A percentile compares a stretch with the other conserved stretches of the same genome.
These are phyloP conservation scores for Myriangium duriaei DNA, from an alignment of 2,329 filamentous ascomycete species.

Conservation along the genomic window DNA sequence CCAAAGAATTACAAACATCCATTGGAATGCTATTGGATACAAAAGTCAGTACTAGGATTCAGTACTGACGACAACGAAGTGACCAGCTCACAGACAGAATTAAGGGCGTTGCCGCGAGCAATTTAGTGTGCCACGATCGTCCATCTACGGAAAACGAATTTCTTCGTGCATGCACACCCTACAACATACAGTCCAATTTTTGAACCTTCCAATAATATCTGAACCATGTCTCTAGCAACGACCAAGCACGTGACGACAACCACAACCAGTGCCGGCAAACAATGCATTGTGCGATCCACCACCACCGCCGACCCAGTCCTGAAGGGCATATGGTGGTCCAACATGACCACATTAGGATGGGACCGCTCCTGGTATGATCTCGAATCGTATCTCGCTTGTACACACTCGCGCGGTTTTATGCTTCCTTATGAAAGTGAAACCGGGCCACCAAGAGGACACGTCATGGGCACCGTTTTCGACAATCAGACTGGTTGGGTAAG, in stretches of 20 bases:
- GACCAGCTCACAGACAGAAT: too few species aligned
- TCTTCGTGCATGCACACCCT: too few species aligned
- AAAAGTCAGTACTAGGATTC: too few species aligned
- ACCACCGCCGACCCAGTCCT: slow-evolving; percentile 8
- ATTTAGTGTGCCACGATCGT: too few species aligned
- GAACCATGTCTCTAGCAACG: background rate
- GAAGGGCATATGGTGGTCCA: background rate
- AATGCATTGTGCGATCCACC: slow-evolving; percentile 1
- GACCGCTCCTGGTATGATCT: slow-evolving; percentile 24
- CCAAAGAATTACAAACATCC: too few species aligned
- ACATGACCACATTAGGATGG: slow-evolving; percentile 8
- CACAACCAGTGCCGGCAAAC: background rate
- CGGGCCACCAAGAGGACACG: slow-evolving; percentile 20
- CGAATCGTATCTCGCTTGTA: slow-evolving; percentile 21
- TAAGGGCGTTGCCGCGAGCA: too few species aligned
- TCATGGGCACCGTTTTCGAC: slow-evolving; percentile 22
- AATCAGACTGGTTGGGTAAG: slow-evolving; percentile 27
- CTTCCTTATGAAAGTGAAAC: slow-evolving; percentile 18
- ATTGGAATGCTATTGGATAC: too few species aligned
- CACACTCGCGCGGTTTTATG: slow-evolving; percentile 20
- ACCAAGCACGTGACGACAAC: background rate
- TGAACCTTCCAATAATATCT: too few species aligned
- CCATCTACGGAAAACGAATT: too few species aligned
- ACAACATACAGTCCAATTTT: too few species aligned
- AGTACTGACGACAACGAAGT: too few species aligned